Evolutionary conservation across 805 yeast genomes (phyloP).

Genomic region (Suhomyces pyralidae): DNA sequence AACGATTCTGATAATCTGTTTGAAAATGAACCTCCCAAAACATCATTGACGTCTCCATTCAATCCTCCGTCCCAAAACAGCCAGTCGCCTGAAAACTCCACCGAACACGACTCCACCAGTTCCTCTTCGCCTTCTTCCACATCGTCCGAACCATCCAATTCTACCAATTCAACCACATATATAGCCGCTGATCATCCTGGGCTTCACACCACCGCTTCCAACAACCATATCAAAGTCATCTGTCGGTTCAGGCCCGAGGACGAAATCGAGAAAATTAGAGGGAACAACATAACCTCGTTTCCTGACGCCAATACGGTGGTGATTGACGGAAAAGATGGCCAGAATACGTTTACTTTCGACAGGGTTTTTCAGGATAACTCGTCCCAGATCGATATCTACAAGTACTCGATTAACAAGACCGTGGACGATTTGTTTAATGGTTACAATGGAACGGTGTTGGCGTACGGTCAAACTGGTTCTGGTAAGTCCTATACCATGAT

Average conservation of each 20-base stretch:
- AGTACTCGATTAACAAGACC: conserved; percentile 56
- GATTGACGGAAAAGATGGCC: conserved; percentile 25
- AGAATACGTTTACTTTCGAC: conserved; percentile 57
- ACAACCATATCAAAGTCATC: conserved; percentile 56
- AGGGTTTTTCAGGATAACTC: conserved; percentile 52
- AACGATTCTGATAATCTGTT: conserved; percentile 4
- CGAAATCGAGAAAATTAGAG: conserved; percentile 24
- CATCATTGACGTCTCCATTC: conserved; percentile 1
- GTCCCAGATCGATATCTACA: conserved; percentile 57
- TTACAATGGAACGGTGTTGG: conserved; percentile 70
- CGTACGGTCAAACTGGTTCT: conserved; percentile 78
- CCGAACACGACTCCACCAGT: not conserved
- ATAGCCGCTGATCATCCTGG: conserved; percentile 4
- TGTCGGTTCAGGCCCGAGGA: conserved; percentile 68
- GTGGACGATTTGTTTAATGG: conserved; percentile 73
- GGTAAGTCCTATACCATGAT: conserved; percentile 79
- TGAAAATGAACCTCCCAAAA: not conserved
- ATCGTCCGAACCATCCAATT: not conserved
- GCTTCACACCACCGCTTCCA: conserved; percentile 4
- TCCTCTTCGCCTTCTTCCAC: not conserved
- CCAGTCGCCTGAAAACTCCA: not conserved
- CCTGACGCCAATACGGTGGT: conserved; percentile 26
- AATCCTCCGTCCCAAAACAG: not conserved
- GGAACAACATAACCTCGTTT: conserved; percentile 19
- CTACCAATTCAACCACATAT: not conserved